Conservation (phyloP, 805 yeast species). For the Saccharomyces mikatae region DNA sequence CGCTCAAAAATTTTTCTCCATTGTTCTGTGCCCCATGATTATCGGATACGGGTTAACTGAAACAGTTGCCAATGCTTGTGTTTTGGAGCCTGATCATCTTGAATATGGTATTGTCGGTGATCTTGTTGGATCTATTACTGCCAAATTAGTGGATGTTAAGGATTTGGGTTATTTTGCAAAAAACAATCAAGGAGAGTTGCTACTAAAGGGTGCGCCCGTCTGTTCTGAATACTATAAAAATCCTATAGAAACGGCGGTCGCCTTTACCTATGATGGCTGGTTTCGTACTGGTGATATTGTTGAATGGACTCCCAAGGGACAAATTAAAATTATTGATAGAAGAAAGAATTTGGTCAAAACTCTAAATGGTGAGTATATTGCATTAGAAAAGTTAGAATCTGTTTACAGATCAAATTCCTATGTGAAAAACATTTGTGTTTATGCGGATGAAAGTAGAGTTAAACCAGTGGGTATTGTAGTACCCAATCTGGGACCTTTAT, state of each 20-base stretch:
- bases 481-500: conserved; percentile 63
- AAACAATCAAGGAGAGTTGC: conserved; percentile 88
- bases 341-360: conserved; percentile 95
- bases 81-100: conserved; percentile 51
- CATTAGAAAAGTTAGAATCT: conserved; percentile 89
- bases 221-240: conserved; percentile 74
- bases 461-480: conserved; percentile 89
- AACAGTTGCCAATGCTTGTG: conserved; percentile 81
- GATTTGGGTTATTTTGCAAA: conserved; percentile 88
- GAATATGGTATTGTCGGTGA: conserved; percentile 78
- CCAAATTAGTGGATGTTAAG: conserved; percentile 81
- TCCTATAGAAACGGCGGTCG: conserved; percentile 66
- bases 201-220: conserved; percentile 68
- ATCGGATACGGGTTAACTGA: conserved; percentile 96
- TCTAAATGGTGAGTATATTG: conserved; percentile 93
- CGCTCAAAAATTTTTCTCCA: conserved; percentile 75
- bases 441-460: conserved; percentile 80
- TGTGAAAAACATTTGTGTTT: conserved; percentile 81
- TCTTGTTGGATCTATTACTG: conserved; percentile 71
- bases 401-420: conserved; percentile 75
- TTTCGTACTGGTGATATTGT: conserved; percentile 96
- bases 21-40: conserved; percentile 75
- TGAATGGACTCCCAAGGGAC: conserved; percentile 80
- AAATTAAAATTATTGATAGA: conserved; percentile 79
- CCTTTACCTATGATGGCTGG: conserved; percentile 84